Evolutionary conservation across 306 rosid genomes (phyloP), one percentile per base, ranked within the genome.

Genomic region (Cicer cuneatum): DNA sequence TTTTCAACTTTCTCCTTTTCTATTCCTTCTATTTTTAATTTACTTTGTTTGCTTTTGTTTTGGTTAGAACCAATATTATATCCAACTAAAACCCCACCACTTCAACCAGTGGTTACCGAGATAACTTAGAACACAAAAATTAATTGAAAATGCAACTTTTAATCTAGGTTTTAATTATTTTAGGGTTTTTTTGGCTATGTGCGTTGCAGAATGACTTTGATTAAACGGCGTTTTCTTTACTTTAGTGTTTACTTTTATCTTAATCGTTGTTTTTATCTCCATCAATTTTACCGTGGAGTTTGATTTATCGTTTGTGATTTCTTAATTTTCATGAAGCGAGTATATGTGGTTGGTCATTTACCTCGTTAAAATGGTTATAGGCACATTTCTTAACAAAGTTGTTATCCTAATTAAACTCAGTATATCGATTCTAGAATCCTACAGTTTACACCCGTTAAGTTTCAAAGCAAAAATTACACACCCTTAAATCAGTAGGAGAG

Each of bases 231-330:
- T 33, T 61, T 10, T 47, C 5, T 58, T 35, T 35, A 18, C 5
- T 47, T 35, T 35, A 18, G 51, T 35, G 53, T 67, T 57, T 19
- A 9, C n/a, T 52, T 47, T 71, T 71, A 37, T 41, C 33, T 11
- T 46, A 35, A 43, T 69, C n/a, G 0, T 81, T 54, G 43, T 14
- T 62, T 41, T 63, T 54, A 2, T 10, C 64, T 40, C 15, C 41
- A 21, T 38, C 35, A 69, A 45, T 62, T 62, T 76, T 70, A 7
- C 19, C n/a, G n/a, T 4, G 9, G 61, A 61, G 69, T 75, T 73
- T 43, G 9, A 10, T 52, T 49, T 14, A 6, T 49, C 15, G 24
- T 14, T 51, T 7, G 16, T 51, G 10, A 51, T 14, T 14, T 15
- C 51, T 46, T 46, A 4, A 39, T 39, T 39, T 39, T 39, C 7